Evolutionary conservation across 352 stramenopile species (phyloP).

Genomic region (Phytophthora melonis): DNA sequence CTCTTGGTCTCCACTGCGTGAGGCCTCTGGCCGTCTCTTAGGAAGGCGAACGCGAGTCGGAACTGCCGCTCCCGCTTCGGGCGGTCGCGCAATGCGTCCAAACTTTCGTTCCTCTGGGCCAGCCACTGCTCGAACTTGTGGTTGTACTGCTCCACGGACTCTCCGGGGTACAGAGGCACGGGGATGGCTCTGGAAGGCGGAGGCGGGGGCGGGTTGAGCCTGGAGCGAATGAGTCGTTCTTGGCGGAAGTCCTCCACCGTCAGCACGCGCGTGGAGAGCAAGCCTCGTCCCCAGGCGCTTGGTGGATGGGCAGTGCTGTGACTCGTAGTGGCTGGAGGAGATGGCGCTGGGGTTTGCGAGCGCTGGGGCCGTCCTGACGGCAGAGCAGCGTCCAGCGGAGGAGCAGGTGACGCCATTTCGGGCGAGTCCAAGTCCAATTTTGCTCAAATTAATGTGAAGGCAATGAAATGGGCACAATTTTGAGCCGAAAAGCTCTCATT

Average conservation of each 20-base stretch:
- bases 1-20: background rate
- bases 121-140: constrained; percentile 5
- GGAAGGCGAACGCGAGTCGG: constrained; percentile 27
- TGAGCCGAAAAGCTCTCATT: too few species aligned
- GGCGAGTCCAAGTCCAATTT: background rate
- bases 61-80: constrained; percentile 21
- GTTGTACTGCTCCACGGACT: constrained; percentile 1
- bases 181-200: background rate
- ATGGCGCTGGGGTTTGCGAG: background rate
- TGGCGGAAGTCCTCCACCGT: constrained; percentile 5
- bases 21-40: background rate
- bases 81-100: constrained; percentile 2
- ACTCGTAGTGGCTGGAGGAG: background rate
- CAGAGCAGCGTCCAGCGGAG: background rate
- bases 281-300: background rate
- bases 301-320: background rate
- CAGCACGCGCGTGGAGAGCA: constrained; percentile 6
- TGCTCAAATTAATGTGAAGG: too few species aligned
- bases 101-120: background rate
- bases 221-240: constrained; percentile 7
- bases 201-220: background rate
- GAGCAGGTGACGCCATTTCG: background rate
- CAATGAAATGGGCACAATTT: too few species aligned
- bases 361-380: background rate
- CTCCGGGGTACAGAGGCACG: background rate